These are phyloP conservation scores for Solanum tarapatanum DNA, from an alignment of 257 asterid genomes.

Conservation along the genomic window DNA sequence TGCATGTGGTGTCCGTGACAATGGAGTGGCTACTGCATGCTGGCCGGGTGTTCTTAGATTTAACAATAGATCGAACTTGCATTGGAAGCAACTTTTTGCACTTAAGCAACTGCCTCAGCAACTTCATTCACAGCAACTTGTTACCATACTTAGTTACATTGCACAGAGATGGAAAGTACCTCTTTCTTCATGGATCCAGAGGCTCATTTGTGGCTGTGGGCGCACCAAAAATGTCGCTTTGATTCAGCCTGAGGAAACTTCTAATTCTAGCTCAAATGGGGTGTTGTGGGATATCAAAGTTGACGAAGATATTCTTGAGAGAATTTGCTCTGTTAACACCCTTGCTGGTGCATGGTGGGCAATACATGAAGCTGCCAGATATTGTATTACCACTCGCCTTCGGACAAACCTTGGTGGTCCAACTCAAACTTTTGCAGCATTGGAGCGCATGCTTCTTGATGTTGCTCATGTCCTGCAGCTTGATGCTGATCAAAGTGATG, in stretches of 20 bases:
- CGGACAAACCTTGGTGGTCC: conserved; percentile 99
- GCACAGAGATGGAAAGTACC: conserved; percentile 97
- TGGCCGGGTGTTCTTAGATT: conserved; percentile 39
- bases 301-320: conserved; percentile 69
- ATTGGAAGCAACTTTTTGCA: conserved; percentile 92
- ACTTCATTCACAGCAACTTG: conserved; percentile 91
- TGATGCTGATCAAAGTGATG: conserved; percentile 76
- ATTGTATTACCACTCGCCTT: conserved; percentile 88
- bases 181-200: conserved; percentile 86
- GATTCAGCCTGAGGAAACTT: conserved; percentile 55
- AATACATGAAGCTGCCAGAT: conserved; percentile 92
- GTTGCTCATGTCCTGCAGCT: conserved; percentile 75
- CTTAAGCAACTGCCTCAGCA: conserved; percentile 75
- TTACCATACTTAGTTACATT: conserved; percentile 81
- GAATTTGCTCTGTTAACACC: conserved; percentile 57
- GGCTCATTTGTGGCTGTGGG: conserved; percentile 59
- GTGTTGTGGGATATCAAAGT: conserved; percentile 58
- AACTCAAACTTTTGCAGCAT: conserved; percentile 97
- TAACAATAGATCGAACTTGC: conserved; percentile 27
- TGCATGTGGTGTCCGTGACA: conserved; percentile 55
- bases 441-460: conserved; percentile 98
- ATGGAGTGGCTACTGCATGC: conserved; percentile 28
- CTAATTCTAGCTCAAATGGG: conserved; percentile 37
- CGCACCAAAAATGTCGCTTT: conserved; percentile 38
- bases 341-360: conserved; percentile 99